Evolutionary conservation across 2,329 filamentous ascomycete species (phyloP).

Genomic region (Aureobasidium mangrovei): DNA sequence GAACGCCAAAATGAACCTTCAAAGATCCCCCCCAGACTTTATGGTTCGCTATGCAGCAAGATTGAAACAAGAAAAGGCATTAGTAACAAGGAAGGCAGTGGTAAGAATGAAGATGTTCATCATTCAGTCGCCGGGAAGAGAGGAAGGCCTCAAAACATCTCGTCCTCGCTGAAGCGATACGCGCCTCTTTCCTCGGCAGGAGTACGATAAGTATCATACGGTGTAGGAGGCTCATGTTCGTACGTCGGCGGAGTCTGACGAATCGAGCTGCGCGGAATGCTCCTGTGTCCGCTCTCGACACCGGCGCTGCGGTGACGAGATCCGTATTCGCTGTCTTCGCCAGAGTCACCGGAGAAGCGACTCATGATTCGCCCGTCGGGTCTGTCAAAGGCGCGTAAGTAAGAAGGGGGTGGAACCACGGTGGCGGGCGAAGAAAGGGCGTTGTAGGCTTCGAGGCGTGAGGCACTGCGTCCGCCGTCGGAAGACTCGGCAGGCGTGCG

Average conservation of each 20-base stretch:
- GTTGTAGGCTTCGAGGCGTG: constrained; percentile 11
- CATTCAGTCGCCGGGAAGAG: background rate
- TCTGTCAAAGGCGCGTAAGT: constrained; percentile 5
- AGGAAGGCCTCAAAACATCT: constrained; percentile 20
- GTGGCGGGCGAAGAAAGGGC: constrained; percentile 13
- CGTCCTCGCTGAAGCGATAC: constrained; percentile 16
- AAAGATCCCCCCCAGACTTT: too few species aligned
- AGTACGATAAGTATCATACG: constrained; percentile 23
- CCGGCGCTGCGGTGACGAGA: background rate
- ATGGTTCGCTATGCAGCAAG: too few species aligned
- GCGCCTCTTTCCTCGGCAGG: constrained; percentile 23
- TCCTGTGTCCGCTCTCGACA: background rate
- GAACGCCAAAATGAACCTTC: too few species aligned
- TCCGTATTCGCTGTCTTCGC: constrained; percentile 14
- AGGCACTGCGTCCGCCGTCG: constrained; percentile 7
- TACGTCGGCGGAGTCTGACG: constrained; percentile 2
- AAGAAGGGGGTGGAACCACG: background rate
- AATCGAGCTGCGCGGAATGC: constrained; percentile 1
- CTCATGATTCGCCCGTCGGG: constrained; percentile 17
- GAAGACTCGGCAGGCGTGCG: constrained; percentile 4
- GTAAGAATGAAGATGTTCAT: background rate
- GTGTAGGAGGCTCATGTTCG: constrained; percentile 15
- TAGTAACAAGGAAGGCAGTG: too few species aligned
- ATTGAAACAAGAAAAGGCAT: too few species aligned
- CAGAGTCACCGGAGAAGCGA: constrained; percentile 21